Base-by-base conservation (phyloP, 306 rosid species). In the Vicia sativa region DNA sequence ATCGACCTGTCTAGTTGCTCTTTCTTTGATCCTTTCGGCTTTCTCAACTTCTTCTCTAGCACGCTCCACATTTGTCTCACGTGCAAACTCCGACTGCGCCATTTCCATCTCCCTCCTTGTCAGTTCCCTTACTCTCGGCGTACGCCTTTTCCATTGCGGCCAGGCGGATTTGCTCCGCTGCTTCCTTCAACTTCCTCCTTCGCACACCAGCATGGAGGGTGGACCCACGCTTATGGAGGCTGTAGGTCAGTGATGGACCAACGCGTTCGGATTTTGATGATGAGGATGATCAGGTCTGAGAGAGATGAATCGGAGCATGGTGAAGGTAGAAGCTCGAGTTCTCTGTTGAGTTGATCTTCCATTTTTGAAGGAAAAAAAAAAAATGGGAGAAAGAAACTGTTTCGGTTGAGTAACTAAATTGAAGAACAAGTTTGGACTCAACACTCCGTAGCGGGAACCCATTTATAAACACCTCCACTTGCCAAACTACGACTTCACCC, bases 71-170 rank as follows among this genome's bases (percentile, higher is more conserved):
- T 77, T 78, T 88, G 87, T 44, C 97, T 74, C 99, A 29, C 92
- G 85, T 5, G 90, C 76, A 64, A 95, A 95, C 86, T 95, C 99
- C 44, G 89, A 63, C 52, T 95, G 92, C 37, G 99, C 99, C 84
- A 88, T 74, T 81, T 95, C 99, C 96, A 95, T 95, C 73, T 95
- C 99, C 29, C 92, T 69, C 81, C 87, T 75, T 16, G 96, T 87
- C 52, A 95, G 83, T 67, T 90, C 99, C 57, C 96, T 82, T 70
- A 95, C 86, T 12, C 84, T 93, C 95, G 7, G 97, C 99, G 46
- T 95, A 90, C 43, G 95, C 97, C 66, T 88, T 95, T 44, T 95
- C 99, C 91, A 87, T 87, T 67, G 95, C 95, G 62, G 96, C 97
- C 71, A 87, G 59, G n/a, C 96, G 55, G 38, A 90, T 87, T 68